phyloP scores from a whole-genome alignment of 495 filamentous ascomycete species.

The Penicillium egyptiacum region DNA sequence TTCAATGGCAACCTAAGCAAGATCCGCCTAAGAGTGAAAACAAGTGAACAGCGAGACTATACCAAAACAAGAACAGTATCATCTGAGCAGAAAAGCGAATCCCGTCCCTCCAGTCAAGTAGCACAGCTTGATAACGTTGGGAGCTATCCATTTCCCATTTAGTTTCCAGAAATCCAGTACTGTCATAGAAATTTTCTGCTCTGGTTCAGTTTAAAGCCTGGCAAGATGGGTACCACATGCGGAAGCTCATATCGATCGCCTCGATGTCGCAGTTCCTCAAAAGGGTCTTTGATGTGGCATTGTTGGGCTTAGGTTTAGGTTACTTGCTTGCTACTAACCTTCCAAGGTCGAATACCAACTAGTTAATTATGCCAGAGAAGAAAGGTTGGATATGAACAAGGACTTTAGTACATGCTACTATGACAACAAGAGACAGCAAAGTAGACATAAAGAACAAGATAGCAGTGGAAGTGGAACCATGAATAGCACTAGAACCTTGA shows the following conservation, averaged over 20 bases:
- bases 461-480: not conserved
- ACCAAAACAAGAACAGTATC: too few species aligned
- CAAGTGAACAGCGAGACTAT: too few species aligned
- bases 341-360: not conserved
- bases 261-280: not conserved
- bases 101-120: too few species aligned
- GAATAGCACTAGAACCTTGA: not conserved
- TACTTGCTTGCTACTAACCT: not conserved
- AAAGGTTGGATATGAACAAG: not conserved
- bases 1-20: not conserved
- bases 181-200: too few species aligned
- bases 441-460: not conserved
- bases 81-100: too few species aligned
- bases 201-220: not conserved
- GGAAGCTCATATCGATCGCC: not conserved
- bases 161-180: too few species aligned
- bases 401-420: not conserved
- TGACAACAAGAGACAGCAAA: not conserved
- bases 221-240: not conserved
- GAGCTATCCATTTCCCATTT: too few species aligned
- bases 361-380: not conserved
- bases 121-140: too few species aligned
- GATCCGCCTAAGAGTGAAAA: too few species aligned
- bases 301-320: not conserved
- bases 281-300: not conserved